Evolutionary conservation across 116 monocot genomes (phyloP), one percentile per base, ranked within the genome.

Genomic region (Zostera marina): DNA sequence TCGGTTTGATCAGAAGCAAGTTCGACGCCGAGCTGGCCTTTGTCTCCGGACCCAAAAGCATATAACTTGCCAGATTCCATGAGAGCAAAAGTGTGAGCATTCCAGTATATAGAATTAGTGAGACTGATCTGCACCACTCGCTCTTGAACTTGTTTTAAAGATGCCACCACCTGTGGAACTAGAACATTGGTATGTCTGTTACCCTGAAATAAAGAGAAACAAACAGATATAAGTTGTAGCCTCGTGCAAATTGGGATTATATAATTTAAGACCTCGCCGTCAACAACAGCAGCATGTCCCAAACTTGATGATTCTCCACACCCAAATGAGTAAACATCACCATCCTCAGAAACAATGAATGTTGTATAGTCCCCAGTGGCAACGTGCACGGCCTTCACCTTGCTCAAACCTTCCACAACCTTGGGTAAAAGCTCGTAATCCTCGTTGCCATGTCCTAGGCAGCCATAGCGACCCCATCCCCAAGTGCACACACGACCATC

Each of bases 401-500:
- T 72, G 67, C 52, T 65, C 69, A 96, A 72, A 44, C 79, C 32
- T 52, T 89, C 85, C 39, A 96, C 89, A 0, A 89, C 82, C 63
- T 83, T 89, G 17, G 96, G 96, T 5, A 62, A 63, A 6, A 82
- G 67, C 62, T 96, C 85, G 40, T 85, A 85, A 2, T 96, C 89
- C 70, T 89, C 96, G 19, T 78, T 82, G 1, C 89, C 96, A 67
- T 96, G 94, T 19, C 94, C 94, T 62, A 96, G 72, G 52, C 96
- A 96, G 46, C 96, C 96, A 55, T 85, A 88, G 2, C 85, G 69
- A 17, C 89, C 89, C 96, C 96, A 89, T 41, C 96, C 96, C 96
- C 96, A 96, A 0, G 96, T 96, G 66, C 89, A 96, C 3, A 89
- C 85, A 11, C 89, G 74, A 10, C 96, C 96, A 70, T 96, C 89